These are phyloP conservation scores for Leucogyrophana mollusca DNA, from an alignment of 768 basidiomycete genomes.

Conservation along the genomic window DNA sequence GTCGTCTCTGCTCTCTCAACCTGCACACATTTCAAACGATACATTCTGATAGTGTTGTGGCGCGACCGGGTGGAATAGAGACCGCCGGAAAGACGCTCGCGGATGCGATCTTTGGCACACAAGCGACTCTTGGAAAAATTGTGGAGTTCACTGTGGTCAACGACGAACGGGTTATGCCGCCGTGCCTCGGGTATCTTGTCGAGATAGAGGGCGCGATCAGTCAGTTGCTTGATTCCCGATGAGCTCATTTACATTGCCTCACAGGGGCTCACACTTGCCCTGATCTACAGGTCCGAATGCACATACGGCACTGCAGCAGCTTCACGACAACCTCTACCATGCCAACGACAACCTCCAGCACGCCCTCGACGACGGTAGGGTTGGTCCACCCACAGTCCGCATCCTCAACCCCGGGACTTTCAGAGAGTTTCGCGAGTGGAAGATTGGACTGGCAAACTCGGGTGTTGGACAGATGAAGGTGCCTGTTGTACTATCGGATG, in stretches of 20 bases:
- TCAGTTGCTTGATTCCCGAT: no score
- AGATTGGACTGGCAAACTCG: background rate
- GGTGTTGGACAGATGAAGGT: conserved; percentile 3
- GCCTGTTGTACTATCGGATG: background rate
- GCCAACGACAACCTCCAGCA: background rate
- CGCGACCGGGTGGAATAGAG: background rate
- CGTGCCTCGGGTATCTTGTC: conserved; percentile 5
- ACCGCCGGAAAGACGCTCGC: conserved; percentile 12
- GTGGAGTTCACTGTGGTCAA: background rate
- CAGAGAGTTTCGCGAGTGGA: conserved; percentile 1
- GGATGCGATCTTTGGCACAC: conserved; percentile 3
- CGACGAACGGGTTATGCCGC: conserved; percentile 5
- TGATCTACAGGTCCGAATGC: background rate
- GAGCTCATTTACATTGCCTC: background rate
- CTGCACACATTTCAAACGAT: no score
- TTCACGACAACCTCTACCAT: background rate
- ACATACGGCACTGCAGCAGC: background rate
- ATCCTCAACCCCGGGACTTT: conserved; percentile 5
- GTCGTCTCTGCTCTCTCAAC: background rate
- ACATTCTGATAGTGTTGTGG: background rate
- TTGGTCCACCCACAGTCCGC: background rate
- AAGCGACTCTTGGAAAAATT: background rate
- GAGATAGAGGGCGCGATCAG: conserved; percentile 8
- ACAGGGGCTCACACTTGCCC: background rate
- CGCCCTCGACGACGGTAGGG: background rate